phyloP scores from a whole-genome alignment of 2,329 filamentous ascomycete species.

The Aspergillus fructus region DNA sequence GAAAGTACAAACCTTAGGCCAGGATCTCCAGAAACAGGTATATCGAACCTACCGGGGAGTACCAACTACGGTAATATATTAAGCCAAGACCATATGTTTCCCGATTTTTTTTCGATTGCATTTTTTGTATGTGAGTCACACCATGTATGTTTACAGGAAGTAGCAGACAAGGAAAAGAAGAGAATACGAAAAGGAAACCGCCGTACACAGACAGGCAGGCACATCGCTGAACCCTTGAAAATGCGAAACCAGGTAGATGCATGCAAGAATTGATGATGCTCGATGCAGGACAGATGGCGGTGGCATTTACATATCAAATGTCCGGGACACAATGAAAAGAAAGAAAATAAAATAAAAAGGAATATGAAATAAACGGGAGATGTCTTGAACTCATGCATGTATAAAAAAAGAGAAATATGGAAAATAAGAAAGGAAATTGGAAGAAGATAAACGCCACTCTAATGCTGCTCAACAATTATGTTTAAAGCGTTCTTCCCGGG shows the following conservation, averaged over 20 bases:
- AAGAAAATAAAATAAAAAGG: conserved; percentile 3
- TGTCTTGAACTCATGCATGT: conserved; percentile 18
- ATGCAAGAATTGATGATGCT: conserved; percentile 15
- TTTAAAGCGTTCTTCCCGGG: conserved; percentile 18
- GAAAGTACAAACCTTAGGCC: too few species aligned
- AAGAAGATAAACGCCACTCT: conserved; percentile 26
- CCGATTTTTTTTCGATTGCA: background rate
- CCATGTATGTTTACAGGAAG: conserved; percentile 7
- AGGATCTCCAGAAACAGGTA: too few species aligned
- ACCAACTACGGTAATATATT: too few species aligned
- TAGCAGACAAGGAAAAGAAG: background rate
- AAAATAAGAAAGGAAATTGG: conserved; percentile 6
- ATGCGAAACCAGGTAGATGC: conserved; percentile 16
- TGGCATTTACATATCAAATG: conserved; percentile 69
- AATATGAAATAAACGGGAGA: conserved; percentile 1
- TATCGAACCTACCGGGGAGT: too few species aligned
- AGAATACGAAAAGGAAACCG: conserved; percentile 7
- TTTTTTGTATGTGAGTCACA: conserved; percentile 5
- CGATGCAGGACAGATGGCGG: conserved; percentile 59
- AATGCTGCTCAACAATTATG: conserved; percentile 26
- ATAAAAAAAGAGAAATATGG: conserved; percentile 14
- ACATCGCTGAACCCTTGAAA: conserved; percentile 23
- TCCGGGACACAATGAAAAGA: conserved; percentile 11
- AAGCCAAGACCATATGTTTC: background rate
- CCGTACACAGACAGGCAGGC: background rate